These are phyloP conservation scores for Penicillium sp. DNA, from an alignment of 2,329 filamentous ascomycete species.

Conservation along the genomic window DNA sequence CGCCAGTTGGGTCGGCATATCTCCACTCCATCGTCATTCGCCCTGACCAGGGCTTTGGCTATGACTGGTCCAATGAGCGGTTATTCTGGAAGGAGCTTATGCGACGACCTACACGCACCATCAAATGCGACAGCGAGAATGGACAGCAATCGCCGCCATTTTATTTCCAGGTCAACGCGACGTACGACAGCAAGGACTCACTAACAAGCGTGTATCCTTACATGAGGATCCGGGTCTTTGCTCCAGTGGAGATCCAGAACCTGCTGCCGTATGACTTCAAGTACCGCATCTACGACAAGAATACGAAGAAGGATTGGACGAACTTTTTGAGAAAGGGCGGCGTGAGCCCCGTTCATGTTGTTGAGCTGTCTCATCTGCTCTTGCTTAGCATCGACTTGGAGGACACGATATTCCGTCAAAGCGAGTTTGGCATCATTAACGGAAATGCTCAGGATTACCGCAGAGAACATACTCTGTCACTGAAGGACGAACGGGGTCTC, in stretches of 20 bases:
- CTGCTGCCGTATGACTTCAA: conserved; percentile 97
- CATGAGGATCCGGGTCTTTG: conserved; percentile 87
- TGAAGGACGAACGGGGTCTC: conserved; percentile 80
- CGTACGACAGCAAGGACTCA: conserved; percentile 77
- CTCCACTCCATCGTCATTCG: conserved; percentile 83
- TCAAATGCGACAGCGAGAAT: conserved; percentile 82
- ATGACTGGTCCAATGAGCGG: conserved; percentile 85
- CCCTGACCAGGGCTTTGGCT: conserved; percentile 93
- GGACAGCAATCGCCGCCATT: conserved; percentile 75
- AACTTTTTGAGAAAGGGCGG: conserved; percentile 97
- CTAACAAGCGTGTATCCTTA: conserved; percentile 82
- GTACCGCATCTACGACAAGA: conserved; percentile 97
- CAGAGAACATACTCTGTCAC: conserved; percentile 70
- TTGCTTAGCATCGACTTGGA: conserved; percentile 94
- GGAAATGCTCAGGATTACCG: conserved; percentile 81
- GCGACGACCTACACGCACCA: conserved; percentile 74
- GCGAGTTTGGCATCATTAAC: conserved; percentile 97
- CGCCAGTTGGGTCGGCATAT: conserved; percentile 86
- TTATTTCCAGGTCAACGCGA: conserved; percentile 92
- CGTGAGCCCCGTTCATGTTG: conserved; percentile 93
- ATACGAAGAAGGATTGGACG: conserved; percentile 97
- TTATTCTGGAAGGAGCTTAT: conserved; percentile 91
- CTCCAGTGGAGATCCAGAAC: conserved; percentile 91
- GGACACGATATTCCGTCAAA: conserved; percentile 88
- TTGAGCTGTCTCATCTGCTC: conserved; percentile 88